Percentiles rank a stretch among this genome's conserved stretches.
phyloP scores from a whole-genome alignment of 2,329 filamentous ascomycete genomes.

The Botryotinia calthae region DNA sequence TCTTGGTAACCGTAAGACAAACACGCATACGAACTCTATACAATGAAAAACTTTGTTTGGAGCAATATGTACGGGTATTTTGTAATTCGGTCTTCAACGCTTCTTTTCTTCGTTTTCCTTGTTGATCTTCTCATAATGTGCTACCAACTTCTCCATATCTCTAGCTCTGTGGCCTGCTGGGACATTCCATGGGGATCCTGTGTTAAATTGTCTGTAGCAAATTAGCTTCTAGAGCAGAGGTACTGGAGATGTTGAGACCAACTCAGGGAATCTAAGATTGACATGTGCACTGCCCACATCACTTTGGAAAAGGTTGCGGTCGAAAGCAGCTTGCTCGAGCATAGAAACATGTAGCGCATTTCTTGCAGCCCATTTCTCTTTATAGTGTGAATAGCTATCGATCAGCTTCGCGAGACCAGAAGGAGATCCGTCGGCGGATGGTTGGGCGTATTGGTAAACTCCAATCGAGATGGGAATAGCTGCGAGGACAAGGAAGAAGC shows the following conservation, averaged over 20 bases:
- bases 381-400: slow-evolving; percentile 52
- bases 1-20: slow-evolving; percentile 7
- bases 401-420: slow-evolving; percentile 50
- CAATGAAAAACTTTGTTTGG: slow-evolving; percentile 11
- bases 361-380: slow-evolving; percentile 52
- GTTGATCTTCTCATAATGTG: slow-evolving; percentile 60
- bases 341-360: slow-evolving; percentile 60
- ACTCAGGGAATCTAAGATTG: slow-evolving; percentile 63
- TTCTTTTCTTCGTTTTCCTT: slow-evolving; percentile 56
- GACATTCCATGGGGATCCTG: slow-evolving; percentile 62
- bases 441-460: slow-evolving; percentile 46
- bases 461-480: slow-evolving; percentile 45
- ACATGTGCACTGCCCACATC: slow-evolving; percentile 45
- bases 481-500: slow-evolving; percentile 48
- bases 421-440: slow-evolving; percentile 40
- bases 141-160: slow-evolving; percentile 58
- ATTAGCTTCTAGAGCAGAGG: neutral
- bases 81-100: slow-evolving; percentile 18
- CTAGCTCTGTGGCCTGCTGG: slow-evolving; percentile 56
- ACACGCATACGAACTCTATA: neutral
- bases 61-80: slow-evolving; percentile 25
- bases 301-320: slow-evolving; percentile 58
- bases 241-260: slow-evolving; percentile 41
- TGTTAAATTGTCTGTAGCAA: slow-evolving; percentile 58
- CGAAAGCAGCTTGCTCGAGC: slow-evolving; percentile 61